These are phyloP conservation scores for Lolium multiflorum DNA, from an alignment of 176 grass and related monocot genomes.

Conservation along the genomic window DNA sequence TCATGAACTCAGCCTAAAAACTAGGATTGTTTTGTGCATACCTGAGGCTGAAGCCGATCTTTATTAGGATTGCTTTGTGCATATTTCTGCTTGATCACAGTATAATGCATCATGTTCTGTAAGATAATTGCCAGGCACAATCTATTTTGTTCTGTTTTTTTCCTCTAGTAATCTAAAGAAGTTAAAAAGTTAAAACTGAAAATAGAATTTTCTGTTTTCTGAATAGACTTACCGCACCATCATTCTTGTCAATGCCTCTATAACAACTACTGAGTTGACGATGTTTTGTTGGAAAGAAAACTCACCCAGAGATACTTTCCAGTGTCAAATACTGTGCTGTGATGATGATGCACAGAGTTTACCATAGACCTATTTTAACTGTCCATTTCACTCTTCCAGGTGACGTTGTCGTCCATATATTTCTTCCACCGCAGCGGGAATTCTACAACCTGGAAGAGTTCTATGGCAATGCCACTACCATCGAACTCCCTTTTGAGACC, in stretches of 20 bases:
- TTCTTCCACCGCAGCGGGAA: conserved; percentile 80
- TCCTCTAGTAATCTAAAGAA: background rate
- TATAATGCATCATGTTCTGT: no score
- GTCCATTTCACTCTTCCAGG: conserved; percentile 47
- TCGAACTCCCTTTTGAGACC: conserved; percentile 85
- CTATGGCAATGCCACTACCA: conserved; percentile 81
- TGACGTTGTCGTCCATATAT: conserved; percentile 99
- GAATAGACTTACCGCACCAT: background rate
- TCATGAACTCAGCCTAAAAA: no score
- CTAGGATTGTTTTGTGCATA: no score
- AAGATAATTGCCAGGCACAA: no score
- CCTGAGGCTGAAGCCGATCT: no score
- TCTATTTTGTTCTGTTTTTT: background rate
- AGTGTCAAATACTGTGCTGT: background rate
- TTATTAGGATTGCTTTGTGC: no score
- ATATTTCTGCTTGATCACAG: no score
- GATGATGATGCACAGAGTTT: background rate
- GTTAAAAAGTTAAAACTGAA: background rate
- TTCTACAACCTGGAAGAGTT: conserved; percentile 98
- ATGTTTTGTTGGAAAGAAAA: background rate
- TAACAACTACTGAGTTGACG: no score
- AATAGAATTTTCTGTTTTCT: background rate
- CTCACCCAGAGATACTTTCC: background rate
- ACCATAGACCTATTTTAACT: background rate
- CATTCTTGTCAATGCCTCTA: no score